A percentile compares a stretch with the other conserved stretches of the same genome.
These are phyloP conservation scores for Fusarium floridanum DNA, from an alignment of 2,329 filamentous ascomycete genomes.

Conservation along the genomic window DNA sequence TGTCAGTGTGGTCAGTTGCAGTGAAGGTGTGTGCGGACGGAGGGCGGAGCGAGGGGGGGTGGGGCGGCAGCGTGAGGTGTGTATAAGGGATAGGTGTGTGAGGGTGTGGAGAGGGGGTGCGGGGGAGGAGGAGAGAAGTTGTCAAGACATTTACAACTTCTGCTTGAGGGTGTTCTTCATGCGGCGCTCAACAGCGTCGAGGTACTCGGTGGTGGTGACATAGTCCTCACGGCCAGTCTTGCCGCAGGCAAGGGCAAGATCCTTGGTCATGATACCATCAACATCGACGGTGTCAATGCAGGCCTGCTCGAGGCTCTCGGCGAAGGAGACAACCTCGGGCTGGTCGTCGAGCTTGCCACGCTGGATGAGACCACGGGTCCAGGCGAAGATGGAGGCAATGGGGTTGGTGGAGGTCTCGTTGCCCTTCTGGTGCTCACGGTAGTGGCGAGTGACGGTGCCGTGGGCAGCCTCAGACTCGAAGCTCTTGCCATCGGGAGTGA, in stretches of 20 bases:
- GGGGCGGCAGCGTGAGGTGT: no score
- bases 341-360: constrained; percentile 92
- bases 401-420: constrained; percentile 98
- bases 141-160: constrained; percentile 70
- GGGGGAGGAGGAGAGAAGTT: constrained; percentile 14
- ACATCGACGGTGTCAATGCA: constrained; percentile 94
- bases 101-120: constrained; percentile 12
- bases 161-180: constrained; percentile 84
- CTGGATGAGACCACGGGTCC: constrained; percentile 94
- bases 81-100: no score
- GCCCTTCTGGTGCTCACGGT: constrained; percentile 98
- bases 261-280: constrained; percentile 99
- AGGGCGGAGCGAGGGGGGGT: no score
- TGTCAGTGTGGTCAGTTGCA: no score
- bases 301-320: constrained; percentile 90
- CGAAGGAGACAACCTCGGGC: constrained; percentile 92
- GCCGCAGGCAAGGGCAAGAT: constrained; percentile 93
- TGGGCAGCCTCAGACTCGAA: constrained; percentile 98
- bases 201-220: constrained; percentile 92
- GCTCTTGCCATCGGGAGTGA: constrained; percentile 95
- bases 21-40: no score
- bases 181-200: constrained; percentile 91
- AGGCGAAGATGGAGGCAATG: constrained; percentile 98
- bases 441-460: constrained; percentile 98
- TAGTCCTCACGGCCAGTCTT: constrained; percentile 87